Base-by-base conservation (phyloP, 2,329 filamentous ascomycete species). In the Cordyceps tenuipes region DNA sequence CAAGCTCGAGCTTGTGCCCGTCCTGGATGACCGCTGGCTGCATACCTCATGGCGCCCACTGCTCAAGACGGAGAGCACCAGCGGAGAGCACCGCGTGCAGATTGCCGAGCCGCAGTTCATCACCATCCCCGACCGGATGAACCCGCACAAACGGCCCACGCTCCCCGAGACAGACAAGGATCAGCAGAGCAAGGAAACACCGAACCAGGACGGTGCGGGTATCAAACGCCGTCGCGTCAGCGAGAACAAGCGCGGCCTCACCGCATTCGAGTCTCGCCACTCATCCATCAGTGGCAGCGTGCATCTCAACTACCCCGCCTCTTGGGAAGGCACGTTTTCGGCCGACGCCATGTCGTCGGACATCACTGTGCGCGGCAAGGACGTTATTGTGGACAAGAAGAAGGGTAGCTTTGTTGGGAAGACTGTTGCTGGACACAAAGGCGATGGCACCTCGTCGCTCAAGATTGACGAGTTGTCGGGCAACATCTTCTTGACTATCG, bases 311-410 rank as follows among this genome's bases (percentile, higher is more conserved):
- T 82, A 81, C 63, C 81, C 82, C 0, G 66, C 65, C 23, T 70
- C 74, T 2, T 84, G 81, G 82, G 76, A 77, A 63, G 82, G 82
- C 15, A 63, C 64, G 21, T 68, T 82, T 39, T 62, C 62, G 10
- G 73, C 76, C 13, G 60, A 72, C 61, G 73, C 74, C 19, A 68
- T 77, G 17, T 74, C 74, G 26, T 79, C 79, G 2, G 63, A 59
- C 10, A 68, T 82, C 34, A 57, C 61, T 2, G 68, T 77, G 8
- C 62, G 56, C 21, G 81, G 81, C 15, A 70, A 75, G 46, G 79
- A 72, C 17, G 71, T 83, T 13, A 63, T 69, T 56, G 64, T 80
- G 3, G 68, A 48, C 5, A 41, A 31, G 39, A 53, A 51, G 10
- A 49, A 49, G 26, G 61, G 57, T 5, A 56, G 61, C 13, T 57